Conservation (phyloP, 345 rosid species). For the Aurinia saxatilis region DNA sequence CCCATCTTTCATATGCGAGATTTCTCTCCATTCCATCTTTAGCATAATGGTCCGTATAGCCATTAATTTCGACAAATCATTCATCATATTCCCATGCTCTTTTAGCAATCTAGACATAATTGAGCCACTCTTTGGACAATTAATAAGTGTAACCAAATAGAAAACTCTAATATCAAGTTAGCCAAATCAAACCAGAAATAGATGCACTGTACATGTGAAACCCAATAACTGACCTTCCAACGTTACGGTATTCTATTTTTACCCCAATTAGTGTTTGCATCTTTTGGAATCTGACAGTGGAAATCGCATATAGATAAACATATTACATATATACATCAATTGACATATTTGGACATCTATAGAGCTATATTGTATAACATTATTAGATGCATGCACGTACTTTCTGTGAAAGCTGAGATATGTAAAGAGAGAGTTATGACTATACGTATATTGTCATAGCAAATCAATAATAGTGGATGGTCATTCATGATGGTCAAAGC, state of each 20-base stretch:
- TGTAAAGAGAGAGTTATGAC: conserved; percentile 13
- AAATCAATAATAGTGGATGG: conserved; percentile 30
- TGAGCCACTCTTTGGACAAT: no score
- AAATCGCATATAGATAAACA: conserved; percentile 8
- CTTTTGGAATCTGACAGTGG: conserved; percentile 18
- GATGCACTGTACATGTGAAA: conserved; percentile 8
- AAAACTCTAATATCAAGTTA: neutral
- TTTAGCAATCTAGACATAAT: no score
- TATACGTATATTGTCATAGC: conserved; percentile 24
- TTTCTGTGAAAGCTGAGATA: conserved; percentile 5
- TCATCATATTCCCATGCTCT: no score
- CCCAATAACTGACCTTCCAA: conserved; percentile 14
- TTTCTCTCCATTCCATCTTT: no score
- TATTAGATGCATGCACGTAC: conserved; percentile 17
- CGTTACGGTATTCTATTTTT: conserved; percentile 3
- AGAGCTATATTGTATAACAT: no score
- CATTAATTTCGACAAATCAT: no score
- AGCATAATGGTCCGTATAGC: no score
- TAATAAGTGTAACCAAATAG: no score
- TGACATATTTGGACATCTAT: neutral
- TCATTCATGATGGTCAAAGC: no score
- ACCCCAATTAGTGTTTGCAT: conserved; percentile 16
- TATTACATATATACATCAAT: neutral
- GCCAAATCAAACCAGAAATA: neutral
- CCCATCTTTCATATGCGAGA: no score